phyloP scores from a whole-genome alignment of 2,329 filamentous ascomycete species.

The Trichoderma sp. region DNA sequence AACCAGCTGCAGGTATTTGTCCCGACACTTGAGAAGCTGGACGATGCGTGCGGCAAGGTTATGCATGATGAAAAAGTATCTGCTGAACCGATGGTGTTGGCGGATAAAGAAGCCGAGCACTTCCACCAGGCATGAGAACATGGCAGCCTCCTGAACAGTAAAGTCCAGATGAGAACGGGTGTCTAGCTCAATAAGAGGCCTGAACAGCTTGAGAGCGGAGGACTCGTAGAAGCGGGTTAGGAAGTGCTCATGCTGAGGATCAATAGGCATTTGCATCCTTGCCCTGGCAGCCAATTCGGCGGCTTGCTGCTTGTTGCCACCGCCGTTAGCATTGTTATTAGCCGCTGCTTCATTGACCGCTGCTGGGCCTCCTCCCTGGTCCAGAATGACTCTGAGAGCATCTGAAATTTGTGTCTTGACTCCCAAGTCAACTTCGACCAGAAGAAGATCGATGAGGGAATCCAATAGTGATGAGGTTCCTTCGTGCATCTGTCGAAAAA shows the following conservation, averaged over 20 bases:
- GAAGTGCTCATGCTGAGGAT: conserved; percentile 80
- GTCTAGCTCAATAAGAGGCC: conserved; percentile 79
- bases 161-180: conserved; percentile 67
- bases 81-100: conserved; percentile 81
- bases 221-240: conserved; percentile 86
- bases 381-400: conserved; percentile 88
- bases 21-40: conserved; percentile 75
- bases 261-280: conserved; percentile 51
- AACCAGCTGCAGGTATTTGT: conserved; percentile 90
- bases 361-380: conserved; percentile 56
- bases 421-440: conserved; percentile 88
- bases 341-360: conserved; percentile 54
- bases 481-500: conserved; percentile 88
- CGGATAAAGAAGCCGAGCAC: conserved; percentile 92
- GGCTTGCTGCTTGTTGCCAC: neutral
- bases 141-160: conserved; percentile 78
- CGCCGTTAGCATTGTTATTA: conserved; percentile 51
- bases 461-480: conserved; percentile 85
- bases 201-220: conserved; percentile 81
- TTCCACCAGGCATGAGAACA: conserved; percentile 88
- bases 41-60: conserved; percentile 75
- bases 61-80: conserved; percentile 81
- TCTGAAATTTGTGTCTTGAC: conserved; percentile 96
- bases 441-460: conserved; percentile 84
- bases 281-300: conserved; percentile 65